Evolutionary conservation across 768 basidiomycete genomes (phyloP), one percentile per base, ranked within the genome.

Genomic region (Leccinum rimulosum): DNA sequence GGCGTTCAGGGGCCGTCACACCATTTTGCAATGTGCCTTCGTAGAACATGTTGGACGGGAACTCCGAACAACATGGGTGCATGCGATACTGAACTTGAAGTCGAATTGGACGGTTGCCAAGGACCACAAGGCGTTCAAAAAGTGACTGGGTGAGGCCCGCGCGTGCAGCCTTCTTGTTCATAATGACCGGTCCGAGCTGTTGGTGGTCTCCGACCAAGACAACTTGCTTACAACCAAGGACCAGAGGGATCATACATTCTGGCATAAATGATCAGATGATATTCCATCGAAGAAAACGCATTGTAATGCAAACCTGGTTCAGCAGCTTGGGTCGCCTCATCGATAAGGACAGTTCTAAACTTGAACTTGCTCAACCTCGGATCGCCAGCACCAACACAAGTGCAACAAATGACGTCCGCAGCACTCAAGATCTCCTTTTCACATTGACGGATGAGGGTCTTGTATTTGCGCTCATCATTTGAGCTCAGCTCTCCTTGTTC

Each of bases 101-200:
- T 56, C 97, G 94, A 69, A 99, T 99, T 22, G 97, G 97, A 30
- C 95, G 84, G 74, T 99, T 99, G 33, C 89, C 88, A 58, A 98
- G 88, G 49, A 98, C 82, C 62, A 99, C 95, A 50, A 99, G 88
- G 49, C 97, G 90, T 72, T 99, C 97, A 66, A 99, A 99, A 19
- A 99, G 86, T 0, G 97, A 99, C 70, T 98, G 97, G 0, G 95
- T 98, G 40, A 99, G 83, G 19, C 97, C 97, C 5, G 97, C 97
- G n/a, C 95, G 91, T 2, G 97, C 96, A 0, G 97, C 97, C 71
- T 99, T 98, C 84, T 99, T 99, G 84, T 98, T 99, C 97, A 99
- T 98, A 73, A 99, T 98, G 68, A 98, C 97, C 7, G 97, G 97
- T 1, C 97, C 97, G 52, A 98, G 87, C 82, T 98, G 97, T 64